Evolutionary conservation across 208 protist species (phyloP).

Genomic region (Polymyxa betae): DNA sequence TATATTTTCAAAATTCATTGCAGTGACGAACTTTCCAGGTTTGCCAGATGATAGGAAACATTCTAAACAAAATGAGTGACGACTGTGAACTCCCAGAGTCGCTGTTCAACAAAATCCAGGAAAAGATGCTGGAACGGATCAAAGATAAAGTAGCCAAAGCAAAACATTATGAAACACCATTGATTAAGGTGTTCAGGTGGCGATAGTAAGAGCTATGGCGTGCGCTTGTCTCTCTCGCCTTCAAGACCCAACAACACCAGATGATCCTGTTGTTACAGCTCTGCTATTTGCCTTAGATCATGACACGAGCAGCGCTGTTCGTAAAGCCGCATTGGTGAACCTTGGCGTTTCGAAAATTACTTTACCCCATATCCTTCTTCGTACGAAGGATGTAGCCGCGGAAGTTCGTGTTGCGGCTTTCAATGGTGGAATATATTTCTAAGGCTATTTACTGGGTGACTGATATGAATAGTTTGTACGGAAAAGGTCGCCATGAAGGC

Average conservation of each 20-base stretch:
- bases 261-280: neutral
- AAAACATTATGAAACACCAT: neutral
- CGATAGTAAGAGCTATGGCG: slow-evolving; percentile 22
- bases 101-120: slow-evolving; percentile 1
- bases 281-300: neutral
- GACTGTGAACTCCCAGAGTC: neutral
- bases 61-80: slow-evolving; percentile 37
- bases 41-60: slow-evolving; percentile 27
- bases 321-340: neutral
- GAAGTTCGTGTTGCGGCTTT: slow-evolving; percentile 24
- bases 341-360: slow-evolving; percentile 7
- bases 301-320: slow-evolving; percentile 33
- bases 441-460: neutral
- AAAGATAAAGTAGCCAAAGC: slow-evolving; percentile 2
- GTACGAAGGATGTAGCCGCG: neutral
- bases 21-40: neutral
- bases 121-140: neutral
- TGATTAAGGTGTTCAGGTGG: neutral
- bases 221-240: neutral
- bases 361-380: neutral
- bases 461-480: neutral
- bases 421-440: neutral
- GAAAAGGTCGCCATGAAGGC: slow-evolving; percentile 48
- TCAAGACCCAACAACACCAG: neutral
- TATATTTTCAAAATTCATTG: neutral